Evolutionary conservation across 1,284 basidiomycete species (phyloP).

Genomic region (Cronartium quercuum): DNA sequence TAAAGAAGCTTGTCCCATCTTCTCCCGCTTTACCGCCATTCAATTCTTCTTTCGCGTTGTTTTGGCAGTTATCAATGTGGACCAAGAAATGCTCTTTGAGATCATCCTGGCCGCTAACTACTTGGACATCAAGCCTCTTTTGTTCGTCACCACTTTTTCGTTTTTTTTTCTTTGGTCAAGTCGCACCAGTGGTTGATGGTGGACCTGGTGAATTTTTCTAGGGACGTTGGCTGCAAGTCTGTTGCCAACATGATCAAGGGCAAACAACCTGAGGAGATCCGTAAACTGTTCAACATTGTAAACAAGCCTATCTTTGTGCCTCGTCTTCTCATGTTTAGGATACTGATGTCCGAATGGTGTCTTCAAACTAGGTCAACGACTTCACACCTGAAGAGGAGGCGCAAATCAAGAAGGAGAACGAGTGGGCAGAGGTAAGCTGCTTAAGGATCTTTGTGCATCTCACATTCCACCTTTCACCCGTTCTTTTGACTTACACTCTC

Average conservation of each 20-base stretch:
- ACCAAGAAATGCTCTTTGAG: slow-evolving; percentile 71
- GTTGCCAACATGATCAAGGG: slow-evolving; percentile 99
- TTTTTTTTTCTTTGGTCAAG: neutral
- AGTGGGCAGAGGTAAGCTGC: slow-evolving; percentile 54
- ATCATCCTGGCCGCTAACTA: slow-evolving; percentile 99
- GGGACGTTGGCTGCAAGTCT: slow-evolving; percentile 98
- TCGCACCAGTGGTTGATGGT: neutral
- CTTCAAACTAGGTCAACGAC: slow-evolving; percentile 62
- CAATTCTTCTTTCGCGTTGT: neutral
- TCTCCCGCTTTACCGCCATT: slow-evolving; percentile 53
- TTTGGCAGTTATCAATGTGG: slow-evolving; percentile 47
- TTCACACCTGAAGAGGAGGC: slow-evolving; percentile 99
- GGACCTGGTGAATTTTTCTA: slow-evolving; percentile 48
- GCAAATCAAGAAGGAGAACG: slow-evolving; percentile 99
- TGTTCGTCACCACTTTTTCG: slow-evolving; percentile 58
- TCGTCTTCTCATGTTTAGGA: neutral
- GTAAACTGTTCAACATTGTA: slow-evolving; percentile 76
- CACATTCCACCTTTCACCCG: no score
- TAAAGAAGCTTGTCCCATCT: no score
- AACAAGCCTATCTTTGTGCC: slow-evolving; percentile 41
- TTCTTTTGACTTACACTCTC: no score
- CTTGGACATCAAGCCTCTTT: slow-evolving; percentile 96
- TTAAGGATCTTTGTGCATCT: no score
- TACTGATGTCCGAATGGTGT: neutral
- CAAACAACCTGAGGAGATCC: slow-evolving; percentile 91